Evolutionary conservation across 768 basidiomycete species (phyloP), one percentile per base, ranked within the genome.

Genomic region (Termitomyces heimii): DNA sequence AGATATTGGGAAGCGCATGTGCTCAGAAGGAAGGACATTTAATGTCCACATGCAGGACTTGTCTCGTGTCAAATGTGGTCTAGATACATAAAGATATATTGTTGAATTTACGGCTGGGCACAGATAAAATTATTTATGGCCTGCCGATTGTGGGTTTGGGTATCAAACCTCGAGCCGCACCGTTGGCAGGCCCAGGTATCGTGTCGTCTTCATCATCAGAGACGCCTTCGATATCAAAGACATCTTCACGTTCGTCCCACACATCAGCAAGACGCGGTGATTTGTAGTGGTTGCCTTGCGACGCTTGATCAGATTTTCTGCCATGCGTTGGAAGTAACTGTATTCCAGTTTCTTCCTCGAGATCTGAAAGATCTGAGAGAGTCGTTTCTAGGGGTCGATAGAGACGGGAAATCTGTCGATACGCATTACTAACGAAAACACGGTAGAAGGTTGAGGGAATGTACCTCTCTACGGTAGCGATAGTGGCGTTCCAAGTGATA

Each of bases 201-300:
- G 53, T 56, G 34, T 67, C 59, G 46, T 74, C 73, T 56, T 88
- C 85, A 20, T 79, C 75, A 49, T 85, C 84, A 62, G 82, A 83
- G 58, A 83, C 82, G 10, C 78, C 81, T 4, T 84, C 88, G 52
- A 89, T 75, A 43, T 77, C 83, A 67, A 92, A 89, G 34, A 88
- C 60, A 54, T 90, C 88, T 70, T 92, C 89, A 28, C 83, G 79
- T 62, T 88, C 87, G 60, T 91, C 86, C 89, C 89, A 92, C 44
- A 86, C 83, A 67, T 88, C 77, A 16, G 77, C 75, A 44, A 88
- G 71, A 20, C 78, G 78, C 51, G 70, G 66, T 32, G 60, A 62
- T 60, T 66, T 74, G 61, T 54, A 58, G 13, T 45, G 62, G 56
- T 65, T 69, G 66, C 62, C 66, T 60, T 73, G 73, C 58, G 67